These are phyloP conservation scores for Ophidiomyces ophidiicola DNA, from an alignment of 2,329 filamentous ascomycete species.

Conservation along the genomic window DNA sequence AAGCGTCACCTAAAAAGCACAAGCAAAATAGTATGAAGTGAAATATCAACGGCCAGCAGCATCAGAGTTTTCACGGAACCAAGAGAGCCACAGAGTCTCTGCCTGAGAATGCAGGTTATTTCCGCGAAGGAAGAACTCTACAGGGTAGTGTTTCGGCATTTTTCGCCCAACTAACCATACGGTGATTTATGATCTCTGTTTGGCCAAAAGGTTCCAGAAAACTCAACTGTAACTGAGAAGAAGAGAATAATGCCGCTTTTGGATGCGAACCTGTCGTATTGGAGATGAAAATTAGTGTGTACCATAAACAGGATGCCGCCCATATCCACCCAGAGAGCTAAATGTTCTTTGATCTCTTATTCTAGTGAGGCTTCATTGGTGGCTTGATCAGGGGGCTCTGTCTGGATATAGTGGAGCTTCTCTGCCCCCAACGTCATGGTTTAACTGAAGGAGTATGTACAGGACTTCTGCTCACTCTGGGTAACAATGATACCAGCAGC, in stretches of 20 bases:
- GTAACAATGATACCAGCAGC: no score
- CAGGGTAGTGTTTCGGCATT: no score
- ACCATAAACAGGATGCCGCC: neutral
- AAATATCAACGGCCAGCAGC: no score
- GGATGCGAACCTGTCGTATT: neutral
- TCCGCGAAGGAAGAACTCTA: no score
- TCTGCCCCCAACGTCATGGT: no score
- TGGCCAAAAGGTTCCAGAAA: neutral
- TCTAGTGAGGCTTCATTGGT: neutral
- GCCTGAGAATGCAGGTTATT: no score
- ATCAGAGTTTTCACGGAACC: no score
- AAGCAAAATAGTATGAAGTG: no score
- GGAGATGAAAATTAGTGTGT: neutral
- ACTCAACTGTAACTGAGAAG: neutral
- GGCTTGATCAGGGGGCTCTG: neutral
- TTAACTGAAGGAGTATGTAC: no score
- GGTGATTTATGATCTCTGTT: neutral
- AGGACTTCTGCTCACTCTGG: no score
- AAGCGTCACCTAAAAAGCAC: neutral
- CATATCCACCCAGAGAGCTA: neutral
- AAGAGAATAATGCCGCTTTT: neutral
- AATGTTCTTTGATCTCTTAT: neutral
- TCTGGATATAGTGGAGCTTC: conserved; percentile 1
- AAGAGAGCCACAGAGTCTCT: no score
- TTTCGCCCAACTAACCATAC: neutral